Evolutionary conservation across 495 filamentous ascomycete genomes (phyloP).

Genomic region (Cercophora newfieldiana): DNA sequence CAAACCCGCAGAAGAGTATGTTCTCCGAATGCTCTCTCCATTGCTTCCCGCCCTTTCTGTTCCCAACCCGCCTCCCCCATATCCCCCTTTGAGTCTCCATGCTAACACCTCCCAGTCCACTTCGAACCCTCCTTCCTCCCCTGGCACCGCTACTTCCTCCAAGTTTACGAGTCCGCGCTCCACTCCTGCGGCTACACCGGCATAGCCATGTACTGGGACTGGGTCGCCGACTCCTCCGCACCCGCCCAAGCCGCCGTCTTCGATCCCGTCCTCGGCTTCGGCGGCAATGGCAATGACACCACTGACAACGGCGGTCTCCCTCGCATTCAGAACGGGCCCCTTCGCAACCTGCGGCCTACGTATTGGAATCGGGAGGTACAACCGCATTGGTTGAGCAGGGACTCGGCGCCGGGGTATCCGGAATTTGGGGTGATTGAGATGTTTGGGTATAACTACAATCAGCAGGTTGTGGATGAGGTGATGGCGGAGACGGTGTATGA

Average conservation of each 20-base stretch:
- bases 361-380: background rate
- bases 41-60: background rate
- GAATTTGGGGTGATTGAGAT: background rate
- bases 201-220: constrained; percentile 12
- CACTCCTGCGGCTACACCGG: constrained; percentile 6
- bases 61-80: background rate
- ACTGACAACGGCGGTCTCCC: background rate
- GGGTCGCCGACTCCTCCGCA: constrained; percentile 1
- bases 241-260: constrained; percentile 2
- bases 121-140: constrained; percentile 2
- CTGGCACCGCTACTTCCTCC: constrained; percentile 9
- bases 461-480: background rate
- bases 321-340: background rate
- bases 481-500: background rate
- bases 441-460: background rate
- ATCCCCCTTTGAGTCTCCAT: too few species aligned
- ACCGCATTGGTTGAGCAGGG: constrained; percentile 6
- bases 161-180: constrained; percentile 1
- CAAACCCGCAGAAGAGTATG: background rate
- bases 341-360: background rate
- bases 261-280: constrained; percentile 3
- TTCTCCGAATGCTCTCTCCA: background rate
- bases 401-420: background rate
- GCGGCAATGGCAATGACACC: constrained; percentile 9
- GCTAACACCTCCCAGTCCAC: constrained; percentile 1